Evolutionary conservation across 192 early-diverging fungal species (phyloP), one percentile per base, ranked within the genome.

Genomic region (Martensiomyces pterosporus): DNA sequence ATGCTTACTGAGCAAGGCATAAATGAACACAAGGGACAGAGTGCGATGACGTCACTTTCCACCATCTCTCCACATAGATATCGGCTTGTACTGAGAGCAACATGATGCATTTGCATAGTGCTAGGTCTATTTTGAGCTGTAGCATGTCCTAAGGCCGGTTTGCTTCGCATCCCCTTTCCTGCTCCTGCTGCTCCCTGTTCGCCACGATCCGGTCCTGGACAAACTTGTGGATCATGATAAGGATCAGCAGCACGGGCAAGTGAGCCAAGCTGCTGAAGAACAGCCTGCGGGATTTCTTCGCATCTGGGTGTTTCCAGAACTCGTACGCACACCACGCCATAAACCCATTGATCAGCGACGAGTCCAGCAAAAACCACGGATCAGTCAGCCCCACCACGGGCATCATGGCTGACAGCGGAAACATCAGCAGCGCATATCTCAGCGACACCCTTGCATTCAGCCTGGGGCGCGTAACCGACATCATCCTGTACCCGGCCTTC

Each of bases 401-500:
- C 12, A 79, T 24, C 67, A 36, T 62, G 24, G 39, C 79, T 49
- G 49, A 79, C 58, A 39, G 90, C 26, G 32, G 92, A 86, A 59
- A 95, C 78, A 82, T 94, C 50, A 47, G 77, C 67, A 39, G 86
- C 23, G 59, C 75, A 57, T 98, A 88, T 7, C 92, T 79, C 27
- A 98, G 66, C 13, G 90, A 79, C 0, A 97, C 92, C 19, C 91
- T 79, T 2, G 88, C 88, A 47, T 95, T 97, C 14, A 98, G 77
- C 14, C 80, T 76, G 9, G 96, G 96, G 47, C 89, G 81, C 1
- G 82, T 86, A 0, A 91, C 91, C 2, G 84, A 80, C 86, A 91
- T 93, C 96, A 98, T 98, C 2, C 85, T 78, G 70, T 95, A 98
- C 2, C 96, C 96, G 2, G 96, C 96, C 62, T 95, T 96, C 8